Evolutionary conservation across 2,329 filamentous ascomycete genomes (phyloP), one percentile per base, ranked within the genome.

Genomic region (Purpureocillium takamizusanense): DNA sequence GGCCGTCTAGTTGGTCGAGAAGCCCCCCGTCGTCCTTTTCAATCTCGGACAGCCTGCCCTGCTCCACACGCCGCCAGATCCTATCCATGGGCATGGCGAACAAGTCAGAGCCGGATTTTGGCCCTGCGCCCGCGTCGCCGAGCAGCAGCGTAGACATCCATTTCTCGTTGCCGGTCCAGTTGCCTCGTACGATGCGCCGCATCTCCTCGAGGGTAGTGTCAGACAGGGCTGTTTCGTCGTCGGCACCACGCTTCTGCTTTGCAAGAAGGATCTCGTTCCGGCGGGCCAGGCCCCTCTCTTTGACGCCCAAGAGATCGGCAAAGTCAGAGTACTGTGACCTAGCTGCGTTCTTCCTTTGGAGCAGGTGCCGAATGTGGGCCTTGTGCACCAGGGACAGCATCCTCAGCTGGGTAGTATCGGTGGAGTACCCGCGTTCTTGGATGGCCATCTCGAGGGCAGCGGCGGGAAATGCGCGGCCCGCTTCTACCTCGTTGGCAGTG

Each of bases 121-220:
- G 67, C n/a, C n/a, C n/a, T n/a, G n/a, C 61, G 7, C 65, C 65
- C 15, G 67, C 65, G 33, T 86, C 81, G 2, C 85, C 85, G 36
- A 81, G 69, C 0, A 92, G 56, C 15, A 95, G 62, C 2, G 76
- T 69, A 35, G 86, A 74, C 49, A 86, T 72, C 81, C 87, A 90
- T 40, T 76, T 72, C 42, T 81, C 75, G 51, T 81, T 78, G 2
- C 86, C 88, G 12, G 84, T 69, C 88, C 88, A 95, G 47, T 87
- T 86, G 43, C 80, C 78, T 28, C 73, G 70, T 23, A 88, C 63
- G 3, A 73, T 69, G 31, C 73, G 74, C 48, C 80, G 71, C 40
- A 86, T 62, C 30, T 75, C 64, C 1, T 57, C 47, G 33, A 62
- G 67, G 4, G 62, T 55, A 30, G 68, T 60, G 10, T 68, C 61